Base-by-base conservation (phyloP, 345 rosid genomes). In the Garcia nutans region DNA sequence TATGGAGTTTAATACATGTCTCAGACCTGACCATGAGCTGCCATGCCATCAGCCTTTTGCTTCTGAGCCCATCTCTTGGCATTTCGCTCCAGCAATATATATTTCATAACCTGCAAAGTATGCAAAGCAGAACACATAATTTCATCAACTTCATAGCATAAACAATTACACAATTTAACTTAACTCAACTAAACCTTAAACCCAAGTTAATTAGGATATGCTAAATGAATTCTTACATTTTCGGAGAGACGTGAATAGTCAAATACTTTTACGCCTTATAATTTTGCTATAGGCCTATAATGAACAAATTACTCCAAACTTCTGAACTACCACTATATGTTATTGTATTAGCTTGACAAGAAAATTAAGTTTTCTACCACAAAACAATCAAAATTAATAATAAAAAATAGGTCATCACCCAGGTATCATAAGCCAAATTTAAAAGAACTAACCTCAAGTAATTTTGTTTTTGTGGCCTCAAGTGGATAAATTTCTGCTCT, bases 91-190 rank as follows among this genome's bases (percentile, higher is more conserved):
- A 72, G 54, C 75, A 72, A 22, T n/a, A 72, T 60, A 44, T 72
- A 72, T 59, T 72, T 72, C 67, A 72, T 60, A 23, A 72, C 75
- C 75, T 72, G 75, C 67, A 72, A 60, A 49, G 15, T 23, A 15
- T 8, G 49, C 71, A 22, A 47, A 44, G 9, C 33, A 67, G 56
- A n/a, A 55, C 5, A 54, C 56, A 52, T 52, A 16, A 52, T 52
- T 52, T 52, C 56, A 12, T 12, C 56, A 52, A 13, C 56, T 10
- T 4, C 56, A 16, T 16, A 16, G 1, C 41, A 37, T 6, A 3
- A 37, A 37, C 41, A 3, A 37, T 37, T 5, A 37, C 2, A 28
- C 31, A 28, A 28, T 2, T 28, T 2, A 28, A 28, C 31, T 28
- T 28, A 28, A 28, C 31, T 28, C 31, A 28, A 28, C 31, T 28